A percentile compares a stretch with the other conserved stretches of the same genome.
Evolutionary conservation across 176 grass and related monocot species (phyloP).

Genomic region (Carex kokanica): DNA sequence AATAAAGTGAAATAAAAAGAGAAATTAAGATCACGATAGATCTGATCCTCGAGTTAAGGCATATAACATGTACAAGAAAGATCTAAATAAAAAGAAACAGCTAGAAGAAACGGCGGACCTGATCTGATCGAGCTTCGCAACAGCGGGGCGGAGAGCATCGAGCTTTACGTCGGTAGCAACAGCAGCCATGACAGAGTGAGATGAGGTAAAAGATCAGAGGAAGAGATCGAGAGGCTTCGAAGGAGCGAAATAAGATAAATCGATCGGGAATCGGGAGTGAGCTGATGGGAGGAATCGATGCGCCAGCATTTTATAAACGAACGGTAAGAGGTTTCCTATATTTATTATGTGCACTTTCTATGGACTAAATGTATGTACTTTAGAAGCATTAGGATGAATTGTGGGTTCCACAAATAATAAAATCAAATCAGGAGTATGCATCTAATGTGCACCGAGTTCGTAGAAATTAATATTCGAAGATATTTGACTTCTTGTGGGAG

Average conservation of each 20-base stretch:
- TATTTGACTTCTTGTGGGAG: neutral
- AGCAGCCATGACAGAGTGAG: conserved; percentile 33
- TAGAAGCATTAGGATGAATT: neutral
- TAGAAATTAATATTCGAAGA: neutral
- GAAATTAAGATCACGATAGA: conserved; percentile 11
- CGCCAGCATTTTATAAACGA: conserved; percentile 33
- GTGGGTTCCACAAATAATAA: no score
- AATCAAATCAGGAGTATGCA: neutral
- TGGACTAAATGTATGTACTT: neutral
- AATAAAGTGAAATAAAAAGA: conserved; percentile 14
- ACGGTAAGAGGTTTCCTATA: neutral
- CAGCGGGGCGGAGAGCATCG: conserved; percentile 43
- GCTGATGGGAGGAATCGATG: neutral
- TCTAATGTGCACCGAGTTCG: neutral
- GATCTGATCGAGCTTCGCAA: conserved; percentile 71
- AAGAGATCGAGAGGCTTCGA: conserved; percentile 37
- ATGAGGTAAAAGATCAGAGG: neutral
- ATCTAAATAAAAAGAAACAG: conserved; percentile 17
- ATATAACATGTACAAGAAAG: neutral
- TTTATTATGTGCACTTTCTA: neutral
- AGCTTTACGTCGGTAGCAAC: conserved; percentile 52
- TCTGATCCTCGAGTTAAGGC: conserved; percentile 16
- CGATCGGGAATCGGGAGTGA: neutral
- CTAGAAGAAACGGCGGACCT: conserved; percentile 29
- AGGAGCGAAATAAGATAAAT: conserved; percentile 34